Percentiles rank a stretch among this genome's conserved stretches.
phyloP scores from a whole-genome alignment of 345 rosid species.

The Ceriops decandra region DNA sequence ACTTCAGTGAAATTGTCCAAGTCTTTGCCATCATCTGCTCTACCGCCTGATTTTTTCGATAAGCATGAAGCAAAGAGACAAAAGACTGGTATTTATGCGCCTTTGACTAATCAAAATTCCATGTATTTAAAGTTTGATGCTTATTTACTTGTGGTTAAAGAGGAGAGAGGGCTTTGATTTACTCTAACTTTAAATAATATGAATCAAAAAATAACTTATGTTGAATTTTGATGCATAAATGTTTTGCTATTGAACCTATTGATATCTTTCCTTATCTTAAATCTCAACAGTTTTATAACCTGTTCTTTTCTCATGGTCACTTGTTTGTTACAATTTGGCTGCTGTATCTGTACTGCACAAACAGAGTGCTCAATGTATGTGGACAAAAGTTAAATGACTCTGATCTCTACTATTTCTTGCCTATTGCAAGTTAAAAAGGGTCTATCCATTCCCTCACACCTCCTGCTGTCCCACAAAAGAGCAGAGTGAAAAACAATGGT shows the following conservation, averaged over 20 bases:
- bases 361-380: no score
- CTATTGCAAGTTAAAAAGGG: no score
- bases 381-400: no score
- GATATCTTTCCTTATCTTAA: not conserved
- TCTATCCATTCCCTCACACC: no score
- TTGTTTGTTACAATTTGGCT: no score
- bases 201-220: no score
- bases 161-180: not conserved
- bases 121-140: not conserved
- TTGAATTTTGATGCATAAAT: no score
- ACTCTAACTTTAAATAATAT: not conserved
- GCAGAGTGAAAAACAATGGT: no score
- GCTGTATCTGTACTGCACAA: no score
- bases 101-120: not conserved
- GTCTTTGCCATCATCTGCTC: conserved; percentile 41
- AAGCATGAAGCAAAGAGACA: conserved; percentile 26
- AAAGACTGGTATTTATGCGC: conserved; percentile 34
- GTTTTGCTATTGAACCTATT: not conserved
- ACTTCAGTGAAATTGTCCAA: conserved; percentile 26
- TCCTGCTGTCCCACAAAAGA: no score
- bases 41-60: conserved; percentile 62
- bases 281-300: not conserved
- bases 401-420: no score
- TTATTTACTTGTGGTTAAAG: not conserved
- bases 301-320: no score